Base-by-base conservation (phyloP, 768 basidiomycete species). In the Serpula lacrymans region DNA sequence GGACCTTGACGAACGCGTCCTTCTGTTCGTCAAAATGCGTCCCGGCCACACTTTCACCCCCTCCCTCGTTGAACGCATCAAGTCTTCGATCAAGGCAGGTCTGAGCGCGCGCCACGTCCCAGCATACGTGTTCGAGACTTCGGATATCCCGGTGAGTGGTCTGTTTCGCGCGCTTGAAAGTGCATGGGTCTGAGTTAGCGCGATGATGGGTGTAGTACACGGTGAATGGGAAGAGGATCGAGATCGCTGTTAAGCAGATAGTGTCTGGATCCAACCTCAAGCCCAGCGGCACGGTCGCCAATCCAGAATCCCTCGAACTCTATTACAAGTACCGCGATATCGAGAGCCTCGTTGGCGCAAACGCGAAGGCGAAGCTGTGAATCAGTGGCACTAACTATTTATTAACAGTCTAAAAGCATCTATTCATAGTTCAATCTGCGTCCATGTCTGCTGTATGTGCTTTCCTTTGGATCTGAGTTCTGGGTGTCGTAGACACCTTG, bases 81-180 rank as follows among this genome's bases (percentile, higher is more conserved):
- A 75, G 47, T 55, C 53, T 0, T 71, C 78, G 11, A 86, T 90
- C 39, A 65, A 76, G 37, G 62, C 60, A 24, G 70, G 71, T 9
- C 65, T 88, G 41, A 88, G 84, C 47, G 71, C 80, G 10, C 70
- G 88, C 39, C 88, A 90, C 52, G 88, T 90, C 18, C 88, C 88
- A 6, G 66, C 77, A 6, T 76, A 75, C 47, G 74, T 86, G 27
- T 82, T 84, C 35, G 75, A 76, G 45, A 68, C 80, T 25, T 56
- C 70, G 21, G 81, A 83, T 38, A 84, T 88, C 39, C 84, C 85
- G 28, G 84, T 86, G 37, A 37, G 84, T 70, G 9, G 4, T 24
- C 33, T 34, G 38, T n/a, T n/a, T n/a, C n/a, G n/a, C n/a, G n/a
- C n/a, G n/a, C n/a, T n/a, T n/a, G n/a, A n/a, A n/a, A n/a, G n/a